Evolutionary conservation across 2,329 filamentous ascomycete species (phyloP).

Genomic region (Fusarium lyarnte): DNA sequence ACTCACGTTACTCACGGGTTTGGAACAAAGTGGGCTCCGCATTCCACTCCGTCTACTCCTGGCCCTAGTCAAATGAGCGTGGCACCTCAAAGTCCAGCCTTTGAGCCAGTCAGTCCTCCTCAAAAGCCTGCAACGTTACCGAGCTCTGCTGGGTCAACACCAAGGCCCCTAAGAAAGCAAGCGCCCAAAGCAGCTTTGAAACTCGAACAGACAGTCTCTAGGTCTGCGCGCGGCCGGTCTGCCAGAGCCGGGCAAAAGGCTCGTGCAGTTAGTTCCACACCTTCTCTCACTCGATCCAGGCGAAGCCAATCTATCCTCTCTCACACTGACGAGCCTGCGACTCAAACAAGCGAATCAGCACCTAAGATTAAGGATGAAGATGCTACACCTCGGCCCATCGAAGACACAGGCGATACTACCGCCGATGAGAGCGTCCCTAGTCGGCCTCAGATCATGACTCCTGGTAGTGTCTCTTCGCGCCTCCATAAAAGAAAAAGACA

Average conservation of each 20-base stretch:
- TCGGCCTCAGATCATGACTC: constrained; percentile 50
- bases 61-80: constrained; percentile 47
- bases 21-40: constrained; percentile 69
- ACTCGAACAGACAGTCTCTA: constrained; percentile 35
- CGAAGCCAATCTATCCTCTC: constrained; percentile 59
- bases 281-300: constrained; percentile 48
- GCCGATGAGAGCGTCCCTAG: constrained; percentile 62
- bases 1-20: constrained; percentile 48
- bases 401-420: constrained; percentile 66
- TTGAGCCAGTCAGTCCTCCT: constrained; percentile 68
- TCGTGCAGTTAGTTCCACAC: constrained; percentile 48
- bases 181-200: constrained; percentile 44
- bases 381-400: constrained; percentile 62
- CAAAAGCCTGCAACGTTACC: constrained; percentile 51
- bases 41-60: constrained; percentile 68
- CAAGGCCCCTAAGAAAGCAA: constrained; percentile 48
- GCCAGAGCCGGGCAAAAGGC: constrained; percentile 50
- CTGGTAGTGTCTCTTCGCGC: constrained; percentile 51
- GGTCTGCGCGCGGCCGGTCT: constrained; percentile 47
- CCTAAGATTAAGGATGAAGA: constrained; percentile 69
- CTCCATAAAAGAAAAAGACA: constrained; percentile 67
- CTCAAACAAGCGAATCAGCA: constrained; percentile 52
- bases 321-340: constrained; percentile 58
- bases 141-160: constrained; percentile 44
- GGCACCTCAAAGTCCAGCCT: constrained; percentile 61